Conservation (phyloP, 163 green algal genomes). For the Scenedesmus sp. region DNA sequence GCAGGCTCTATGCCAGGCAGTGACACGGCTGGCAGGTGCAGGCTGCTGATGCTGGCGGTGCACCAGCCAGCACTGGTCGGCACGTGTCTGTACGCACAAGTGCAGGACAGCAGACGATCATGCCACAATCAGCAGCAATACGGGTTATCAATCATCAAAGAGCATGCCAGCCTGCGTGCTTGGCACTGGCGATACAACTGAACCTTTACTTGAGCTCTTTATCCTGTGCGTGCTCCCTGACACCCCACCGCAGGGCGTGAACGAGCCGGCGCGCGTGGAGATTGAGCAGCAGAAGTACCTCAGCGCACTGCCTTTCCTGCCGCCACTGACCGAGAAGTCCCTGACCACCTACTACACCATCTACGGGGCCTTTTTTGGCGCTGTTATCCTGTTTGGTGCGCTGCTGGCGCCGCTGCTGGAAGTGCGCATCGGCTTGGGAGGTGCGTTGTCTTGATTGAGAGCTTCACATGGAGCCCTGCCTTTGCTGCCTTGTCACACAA, state of each 20-base stretch:
- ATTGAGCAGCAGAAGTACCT: conserved; percentile 78
- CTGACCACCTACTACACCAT: conserved; percentile 89
- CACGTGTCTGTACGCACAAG: no score
- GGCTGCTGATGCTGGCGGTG: no score
- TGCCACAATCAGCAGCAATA: no score
- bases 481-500: neutral
- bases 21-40: no score
- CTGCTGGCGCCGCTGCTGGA: conserved; percentile 94
- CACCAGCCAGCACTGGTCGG: neutral
- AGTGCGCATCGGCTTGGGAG: conserved; percentile 93
- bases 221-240: neutral
- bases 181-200: neutral
- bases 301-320: conserved; percentile 89
- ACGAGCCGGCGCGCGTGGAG: conserved; percentile 60
- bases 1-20: neutral
- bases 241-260: conserved; percentile 13
- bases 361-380: conserved; percentile 79
- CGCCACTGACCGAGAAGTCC: conserved; percentile 86
- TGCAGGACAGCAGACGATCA: no score
- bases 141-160: no score
- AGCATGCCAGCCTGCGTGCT: no score
- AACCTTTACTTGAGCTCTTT: neutral
- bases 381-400: conserved; percentile 95
- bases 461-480: no score
- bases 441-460: conserved; percentile 51